These are phyloP conservation scores for Pyrenophora graminea DNA, from an alignment of 2,329 filamentous ascomycete species.

Conservation along the genomic window DNA sequence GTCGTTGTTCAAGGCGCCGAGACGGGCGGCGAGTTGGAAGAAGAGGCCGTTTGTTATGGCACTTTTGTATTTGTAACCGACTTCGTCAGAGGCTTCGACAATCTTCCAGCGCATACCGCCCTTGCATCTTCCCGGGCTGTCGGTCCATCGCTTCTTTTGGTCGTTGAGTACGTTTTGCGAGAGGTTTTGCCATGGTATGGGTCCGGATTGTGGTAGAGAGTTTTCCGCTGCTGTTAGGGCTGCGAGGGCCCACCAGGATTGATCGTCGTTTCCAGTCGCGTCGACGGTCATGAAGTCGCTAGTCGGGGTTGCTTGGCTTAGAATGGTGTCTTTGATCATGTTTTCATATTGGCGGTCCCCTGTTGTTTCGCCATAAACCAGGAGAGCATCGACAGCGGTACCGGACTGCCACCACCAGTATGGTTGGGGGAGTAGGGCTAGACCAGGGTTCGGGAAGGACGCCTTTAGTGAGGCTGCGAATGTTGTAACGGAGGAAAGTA, in stretches of 20 bases:
- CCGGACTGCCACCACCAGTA: conserved; percentile 42
- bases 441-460: conserved; percentile 22
- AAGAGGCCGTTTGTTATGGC: conserved; percentile 76
- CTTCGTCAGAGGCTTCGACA: conserved; percentile 64
- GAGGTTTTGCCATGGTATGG: conserved; percentile 64
- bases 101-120: conserved; percentile 78
- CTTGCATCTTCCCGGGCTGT: conserved; percentile 61
- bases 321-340: conserved; percentile 33
- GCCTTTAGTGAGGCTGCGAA: conserved; percentile 24
- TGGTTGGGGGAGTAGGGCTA: conserved; percentile 26
- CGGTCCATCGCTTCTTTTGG: conserved; percentile 67
- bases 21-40: conserved; percentile 76
- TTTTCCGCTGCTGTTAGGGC: conserved; percentile 69
- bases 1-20: conserved; percentile 68
- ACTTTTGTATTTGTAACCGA: conserved; percentile 81
- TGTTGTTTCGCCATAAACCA: conserved; percentile 50
- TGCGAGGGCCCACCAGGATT: conserved; percentile 72
- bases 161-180: conserved; percentile 72
- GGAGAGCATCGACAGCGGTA: conserved; percentile 28
- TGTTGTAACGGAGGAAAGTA: conserved; percentile 19
- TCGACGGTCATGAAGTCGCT: conserved; percentile 48
- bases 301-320: conserved; percentile 28
- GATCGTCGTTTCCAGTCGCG: conserved; percentile 68
- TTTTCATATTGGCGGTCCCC: conserved; percentile 48
- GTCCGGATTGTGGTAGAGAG: conserved; percentile 58